Conservation (phyloP, 2,329 filamentous ascomycete species). For the Aspergillus glaucus region DNA sequence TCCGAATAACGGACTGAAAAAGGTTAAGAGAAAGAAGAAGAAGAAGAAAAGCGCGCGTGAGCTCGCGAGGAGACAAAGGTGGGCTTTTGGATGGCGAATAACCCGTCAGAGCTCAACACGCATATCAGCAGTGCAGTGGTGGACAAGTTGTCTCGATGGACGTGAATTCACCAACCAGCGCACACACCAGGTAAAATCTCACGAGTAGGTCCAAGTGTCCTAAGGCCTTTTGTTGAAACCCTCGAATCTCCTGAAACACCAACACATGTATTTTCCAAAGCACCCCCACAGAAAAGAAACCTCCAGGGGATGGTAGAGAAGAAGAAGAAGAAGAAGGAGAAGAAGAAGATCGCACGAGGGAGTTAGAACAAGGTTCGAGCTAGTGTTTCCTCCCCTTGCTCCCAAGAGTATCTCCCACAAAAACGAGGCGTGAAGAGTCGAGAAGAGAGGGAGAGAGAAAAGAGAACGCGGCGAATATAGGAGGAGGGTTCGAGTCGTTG, state of each 20-base stretch:
- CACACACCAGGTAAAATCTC: background rate
- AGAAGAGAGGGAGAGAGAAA: background rate
- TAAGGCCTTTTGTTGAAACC: background rate
- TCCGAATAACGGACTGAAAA: conserved; percentile 20
- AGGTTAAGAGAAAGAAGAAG: too few species aligned
- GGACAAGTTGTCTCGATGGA: background rate
- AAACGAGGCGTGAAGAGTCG: background rate
- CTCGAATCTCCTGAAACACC: background rate
- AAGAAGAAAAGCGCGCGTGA: conserved; percentile 13
- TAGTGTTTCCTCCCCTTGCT: background rate
- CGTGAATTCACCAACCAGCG: background rate
- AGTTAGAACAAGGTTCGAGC: background rate
- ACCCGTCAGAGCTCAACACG: conserved; percentile 14
- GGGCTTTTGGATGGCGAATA: conserved; percentile 4
- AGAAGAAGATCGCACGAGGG: background rate
- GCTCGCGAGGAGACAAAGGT: conserved; percentile 9
- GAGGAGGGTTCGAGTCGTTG: background rate
- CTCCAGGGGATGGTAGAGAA: background rate
- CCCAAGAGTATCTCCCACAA: background rate
- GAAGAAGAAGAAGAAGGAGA: background rate
- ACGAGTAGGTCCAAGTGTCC: background rate
- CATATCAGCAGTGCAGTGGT: conserved; percentile 14
- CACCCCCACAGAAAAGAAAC: background rate
- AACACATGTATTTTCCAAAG: background rate
- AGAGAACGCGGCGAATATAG: background rate